Evolutionary conservation across 192 early-diverging fungal genomes (phyloP), one percentile per base, ranked within the genome.

Genomic region (Coemansia sp.): DNA sequence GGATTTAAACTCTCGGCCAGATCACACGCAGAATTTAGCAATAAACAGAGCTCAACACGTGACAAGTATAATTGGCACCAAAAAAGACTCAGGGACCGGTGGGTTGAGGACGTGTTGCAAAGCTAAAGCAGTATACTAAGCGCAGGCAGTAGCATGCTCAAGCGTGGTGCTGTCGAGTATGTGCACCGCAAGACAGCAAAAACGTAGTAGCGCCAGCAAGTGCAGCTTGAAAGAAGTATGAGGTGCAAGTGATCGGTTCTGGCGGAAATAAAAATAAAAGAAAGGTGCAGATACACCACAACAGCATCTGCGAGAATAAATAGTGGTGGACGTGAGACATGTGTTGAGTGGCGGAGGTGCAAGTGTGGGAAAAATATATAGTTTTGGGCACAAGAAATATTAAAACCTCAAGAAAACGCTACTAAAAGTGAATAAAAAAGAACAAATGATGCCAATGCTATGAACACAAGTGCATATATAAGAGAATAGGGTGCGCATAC

Each of bases 11-110:
- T 60, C 39, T 19, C 48, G 28, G 55, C 53, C 50, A 65, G 70
- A 72, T 72, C 70, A 65, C 45, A 41, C 63, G 63, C 70, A 72
- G 58, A 33, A 49, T 14, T 35, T 35, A 11, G 30, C 36, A 26
- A 42, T 53, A 53, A 54, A 51, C 56, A 38, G 16, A 13, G n/a
- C 13, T 8, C 44, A 14, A 36, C 68, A 70, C 61, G 61, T 70
- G 68, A 64, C 55, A 47, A 37, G 20, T 57, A 53, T 63, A 59
- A 40, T 21, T 9, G 43, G 38, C 5, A 41, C 8, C 39, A 43
- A 28, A 28, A 14, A 21, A 12, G 18, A 41, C 23, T 20, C 14
- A 23, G 8, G 52, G 19, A 53, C 20, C 40, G 53, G 12, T 55
- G 4, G 40, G 6, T 4, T 43, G 15, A 53, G 30, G 26, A 43